Conservation (phyloP, 495 filamentous ascomycete genomes). For the Xylaria scruposa region DNA sequence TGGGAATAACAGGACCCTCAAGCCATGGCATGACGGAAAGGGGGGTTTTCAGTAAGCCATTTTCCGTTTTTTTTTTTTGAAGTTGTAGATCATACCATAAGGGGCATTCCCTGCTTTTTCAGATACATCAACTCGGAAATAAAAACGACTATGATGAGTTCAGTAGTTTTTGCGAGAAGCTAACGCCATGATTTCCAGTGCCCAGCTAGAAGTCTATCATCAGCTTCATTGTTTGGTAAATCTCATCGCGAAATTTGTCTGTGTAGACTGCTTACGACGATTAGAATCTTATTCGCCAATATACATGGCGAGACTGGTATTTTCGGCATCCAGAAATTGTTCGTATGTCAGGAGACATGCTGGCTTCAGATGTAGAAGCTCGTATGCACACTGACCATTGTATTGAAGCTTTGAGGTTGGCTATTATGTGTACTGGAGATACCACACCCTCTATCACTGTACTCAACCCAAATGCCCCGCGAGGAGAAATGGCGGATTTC, state of each 20-base stretch:
- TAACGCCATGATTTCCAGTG: too few species aligned
- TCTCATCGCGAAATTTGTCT: not conserved
- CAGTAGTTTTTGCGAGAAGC: too few species aligned
- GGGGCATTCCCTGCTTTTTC: too few species aligned
- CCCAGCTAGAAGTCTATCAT: conserved; percentile 8
- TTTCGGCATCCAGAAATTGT: conserved; percentile 4
- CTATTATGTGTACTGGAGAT: conserved; percentile 7
- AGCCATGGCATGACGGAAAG: conserved; percentile 19
- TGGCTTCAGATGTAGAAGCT: not conserved
- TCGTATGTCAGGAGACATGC: not conserved
- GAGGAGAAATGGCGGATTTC: conserved; percentile 3
- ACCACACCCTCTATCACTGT: conserved; percentile 10
- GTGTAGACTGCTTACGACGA: not conserved
- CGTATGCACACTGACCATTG: not conserved
- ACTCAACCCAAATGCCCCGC: not conserved
- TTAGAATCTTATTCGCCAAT: conserved; percentile 1
- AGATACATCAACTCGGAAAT: not conserved
- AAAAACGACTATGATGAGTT: not conserved
- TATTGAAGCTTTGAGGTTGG: not conserved
- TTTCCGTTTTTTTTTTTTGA: not conserved
- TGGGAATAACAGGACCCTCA: conserved; percentile 1
- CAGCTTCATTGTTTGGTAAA: conserved; percentile 8
- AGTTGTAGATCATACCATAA: too few species aligned
- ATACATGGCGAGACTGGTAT: conserved; percentile 14
- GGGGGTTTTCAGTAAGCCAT: conserved; percentile 13